Evolutionary conservation across 768 basidiomycete genomes (phyloP).

Genomic region (Hypholoma fasciculare): DNA sequence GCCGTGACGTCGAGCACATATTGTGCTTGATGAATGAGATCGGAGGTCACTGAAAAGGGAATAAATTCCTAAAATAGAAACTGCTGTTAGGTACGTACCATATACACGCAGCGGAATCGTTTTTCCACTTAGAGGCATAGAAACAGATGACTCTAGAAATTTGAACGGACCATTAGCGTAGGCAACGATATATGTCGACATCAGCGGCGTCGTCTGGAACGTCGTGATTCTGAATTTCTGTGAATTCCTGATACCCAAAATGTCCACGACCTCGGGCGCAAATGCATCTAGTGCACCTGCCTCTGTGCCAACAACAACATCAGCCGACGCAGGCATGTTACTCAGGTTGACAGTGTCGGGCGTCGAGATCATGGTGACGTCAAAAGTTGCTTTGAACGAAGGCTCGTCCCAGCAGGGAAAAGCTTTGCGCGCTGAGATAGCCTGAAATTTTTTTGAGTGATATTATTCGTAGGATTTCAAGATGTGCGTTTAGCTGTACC

Average conservation of each 20-base stretch:
- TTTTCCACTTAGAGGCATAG: constrained; percentile 77
- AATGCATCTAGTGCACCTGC: neutral
- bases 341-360: constrained; percentile 72
- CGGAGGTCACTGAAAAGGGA: neutral
- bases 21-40: constrained; percentile 52
- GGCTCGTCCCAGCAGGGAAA: constrained; percentile 97
- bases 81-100: constrained; percentile 32
- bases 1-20: constrained; percentile 89
- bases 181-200: constrained; percentile 90
- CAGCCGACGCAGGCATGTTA: constrained; percentile 68
- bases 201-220: constrained; percentile 80
- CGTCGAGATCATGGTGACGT: constrained; percentile 78
- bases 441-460: constrained; percentile 40
- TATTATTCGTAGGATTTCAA: neutral
- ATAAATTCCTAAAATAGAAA: too few relatives aligned
- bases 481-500: constrained; percentile 31
- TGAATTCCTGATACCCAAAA: constrained; percentile 40
- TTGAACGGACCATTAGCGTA: constrained; percentile 82
- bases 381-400: constrained; percentile 79
- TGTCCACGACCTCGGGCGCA: constrained; percentile 31
- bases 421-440: constrained; percentile 79
- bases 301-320: constrained; percentile 32
- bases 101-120: constrained; percentile 84
- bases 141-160: constrained; percentile 72
- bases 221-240: constrained; percentile 80